phyloP scores from a whole-genome alignment of 768 basidiomycete species.

The Rhizopogon salebrosus region DNA sequence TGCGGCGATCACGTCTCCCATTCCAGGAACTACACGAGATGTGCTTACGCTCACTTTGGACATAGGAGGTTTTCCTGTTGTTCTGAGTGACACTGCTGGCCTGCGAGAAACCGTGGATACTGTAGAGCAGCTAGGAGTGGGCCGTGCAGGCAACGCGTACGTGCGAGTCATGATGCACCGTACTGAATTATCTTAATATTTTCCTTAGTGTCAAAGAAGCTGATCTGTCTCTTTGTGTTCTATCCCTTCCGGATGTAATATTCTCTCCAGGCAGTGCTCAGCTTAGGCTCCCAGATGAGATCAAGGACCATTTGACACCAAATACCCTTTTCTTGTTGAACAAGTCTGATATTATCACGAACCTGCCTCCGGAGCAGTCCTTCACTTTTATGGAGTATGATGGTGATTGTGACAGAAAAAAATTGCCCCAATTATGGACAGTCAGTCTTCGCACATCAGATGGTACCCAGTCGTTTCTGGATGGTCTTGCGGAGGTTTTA shows the following conservation, averaged over 20 bases:
- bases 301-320: slow-evolving; percentile 45
- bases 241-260: slow-evolving; percentile 56
- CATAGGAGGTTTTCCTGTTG: slow-evolving; percentile 80
- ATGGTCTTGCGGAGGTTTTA: slow-evolving; percentile 49
- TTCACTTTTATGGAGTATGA: background rate
- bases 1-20: slow-evolving; percentile 83
- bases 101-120: slow-evolving; percentile 54
- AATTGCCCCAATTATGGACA: slow-evolving; percentile 39
- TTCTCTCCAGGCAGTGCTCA: slow-evolving; percentile 1
- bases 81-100: slow-evolving; percentile 84
- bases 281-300: slow-evolving; percentile 37
- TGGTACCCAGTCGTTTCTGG: slow-evolving; percentile 56
- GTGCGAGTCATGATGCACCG: slow-evolving; percentile 19
- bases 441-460: slow-evolving; percentile 56
- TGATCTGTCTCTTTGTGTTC: slow-evolving; percentile 74
- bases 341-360: slow-evolving; percentile 57
- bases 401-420: no score
- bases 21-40: slow-evolving; percentile 88
- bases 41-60: slow-evolving; percentile 82
- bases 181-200: background rate
- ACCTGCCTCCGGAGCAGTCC: background rate
- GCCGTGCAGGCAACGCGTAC: slow-evolving; percentile 65
- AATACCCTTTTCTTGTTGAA: slow-evolving; percentile 73
- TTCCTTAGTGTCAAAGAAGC: slow-evolving; percentile 53
- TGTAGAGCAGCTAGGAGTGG: slow-evolving; percentile 79